These are phyloP conservation scores for Collybiopsis confluens DNA, from an alignment of 768 basidiomycete genomes.

Conservation along the genomic window DNA sequence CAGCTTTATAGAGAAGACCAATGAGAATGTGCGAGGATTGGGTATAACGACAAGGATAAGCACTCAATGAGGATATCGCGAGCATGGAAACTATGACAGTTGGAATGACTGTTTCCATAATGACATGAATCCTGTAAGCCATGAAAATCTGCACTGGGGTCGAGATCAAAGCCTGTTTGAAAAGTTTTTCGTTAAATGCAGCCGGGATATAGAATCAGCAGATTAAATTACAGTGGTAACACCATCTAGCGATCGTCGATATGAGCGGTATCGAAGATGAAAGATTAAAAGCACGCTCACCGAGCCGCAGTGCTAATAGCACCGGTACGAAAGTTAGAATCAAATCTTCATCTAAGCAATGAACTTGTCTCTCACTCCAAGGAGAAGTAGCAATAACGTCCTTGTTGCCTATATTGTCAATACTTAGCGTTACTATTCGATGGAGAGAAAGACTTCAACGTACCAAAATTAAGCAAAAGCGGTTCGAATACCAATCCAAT, in stretches of 20 bases:
- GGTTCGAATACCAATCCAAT: slow-evolving; percentile 7
- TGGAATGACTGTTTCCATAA: slow-evolving; percentile 3
- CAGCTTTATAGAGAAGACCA: not conserved
- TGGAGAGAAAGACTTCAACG: not conserved
- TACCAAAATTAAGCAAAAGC: slow-evolving; percentile 8
- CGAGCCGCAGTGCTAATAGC: not conserved
- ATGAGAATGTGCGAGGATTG: not conserved
- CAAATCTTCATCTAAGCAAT: no score
- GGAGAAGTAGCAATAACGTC: slow-evolving; percentile 4
- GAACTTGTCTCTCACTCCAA: not conserved
- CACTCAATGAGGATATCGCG: slow-evolving; percentile 2
- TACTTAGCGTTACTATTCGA: not conserved
- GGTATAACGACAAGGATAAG: not conserved
- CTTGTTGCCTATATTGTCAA: not conserved
- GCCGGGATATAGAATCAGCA: not conserved
- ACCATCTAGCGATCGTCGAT: not conserved
- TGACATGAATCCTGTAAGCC: slow-evolving; percentile 4
- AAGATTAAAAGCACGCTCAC: not conserved
- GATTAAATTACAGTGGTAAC: not conserved
- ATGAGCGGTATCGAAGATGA: not conserved
- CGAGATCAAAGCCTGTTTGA: slow-evolving; percentile 3
- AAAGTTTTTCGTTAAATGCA: not conserved
- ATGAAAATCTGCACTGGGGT: slow-evolving; percentile 10
- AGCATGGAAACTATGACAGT: not conserved
- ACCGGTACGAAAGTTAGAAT: no score